Base-by-base conservation (phyloP, 2,329 filamentous ascomycete species). In the Falciphora oryzae region DNA sequence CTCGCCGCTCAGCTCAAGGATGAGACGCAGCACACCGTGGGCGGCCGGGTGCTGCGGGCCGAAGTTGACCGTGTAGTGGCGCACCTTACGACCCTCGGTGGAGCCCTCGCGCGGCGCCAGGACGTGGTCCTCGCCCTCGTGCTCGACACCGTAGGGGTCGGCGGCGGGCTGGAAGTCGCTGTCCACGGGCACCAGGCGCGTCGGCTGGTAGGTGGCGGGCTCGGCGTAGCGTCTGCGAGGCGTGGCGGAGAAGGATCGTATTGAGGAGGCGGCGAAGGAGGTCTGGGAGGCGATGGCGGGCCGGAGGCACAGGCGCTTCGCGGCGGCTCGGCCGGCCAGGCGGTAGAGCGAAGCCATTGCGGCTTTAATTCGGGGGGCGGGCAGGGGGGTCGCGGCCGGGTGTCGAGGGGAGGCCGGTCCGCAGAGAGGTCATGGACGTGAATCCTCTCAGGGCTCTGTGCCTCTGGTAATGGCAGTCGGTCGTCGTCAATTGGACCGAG, bases 51-150 rank as follows among this genome's bases (percentile, higher is more conserved):
- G 95, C 84, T 99, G 95, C 69, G 95, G 95, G 65, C 95, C 95
- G 74, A 99, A 99, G 84, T 99, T 99, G 83, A 99, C 94, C 8
- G 95, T 99, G 82, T 99, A 99, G 81, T 99, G 95, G 70, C 95
- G 89, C 76, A 99, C 90, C 85, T 97, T 98, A 78, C 94, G 89
- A 79, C 80, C 77, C 68, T 75, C 77, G 67, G 85, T 76, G 65
- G 78, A 80, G 71, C 78, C 80, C 69, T 84, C 80, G 70, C 75
- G 75, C 68, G 76, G 74, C 72, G 80, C 79, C 71, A 83, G 38
- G 29, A 68, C 57, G 60, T 77, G 72, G 63, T 74, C 71, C 18
- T 53, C 44, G 18, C 44, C 44, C 69, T 81, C 79, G 64, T 78
- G 71, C 69, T 78, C 69, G 57, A 81, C 71, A 71, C 81, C 79